Base-by-base conservation (phyloP, 2,329 filamentous ascomycete genomes). In the Taxawa tesnikishii region DNA sequence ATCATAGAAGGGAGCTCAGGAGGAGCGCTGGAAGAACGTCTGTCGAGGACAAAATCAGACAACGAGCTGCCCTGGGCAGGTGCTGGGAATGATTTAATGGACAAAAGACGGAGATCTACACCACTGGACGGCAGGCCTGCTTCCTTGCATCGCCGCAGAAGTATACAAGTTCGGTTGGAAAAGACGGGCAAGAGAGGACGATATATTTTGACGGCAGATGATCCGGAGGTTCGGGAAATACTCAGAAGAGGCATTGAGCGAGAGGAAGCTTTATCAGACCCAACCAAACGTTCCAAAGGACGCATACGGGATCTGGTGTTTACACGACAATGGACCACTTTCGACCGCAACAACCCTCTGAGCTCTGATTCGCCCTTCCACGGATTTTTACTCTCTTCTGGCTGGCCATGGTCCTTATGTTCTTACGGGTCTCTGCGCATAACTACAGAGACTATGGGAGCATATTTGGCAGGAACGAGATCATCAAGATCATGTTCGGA, bases 381-480 rank as follows among this genome's bases (percentile, higher is more conserved):
- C 49, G 82, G 82, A 17, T 87, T 87, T 85, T 82, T 47, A 81
- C 76, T 0, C 60, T 88, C 1, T 84, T 84, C 52, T 87, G 82
- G 80, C 67, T 84, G 28, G 67, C 68, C 6, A 73, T 83, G 39
- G 67, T 69, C 5, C 51, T 85, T 26, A 67, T 79, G 43, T 68
- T 84, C 36, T 46, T 79, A 19, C 75, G 75, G 48, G 73, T 82
- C 29, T 76, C 68, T 0, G 70, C 72, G 18, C 64, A 72, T 25
- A 87, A 85, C 46, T 84, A 74, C 65, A 65, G 66, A 38, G 60
- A 62, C n/a, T 68, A 78, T 42, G 81, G 81, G 19, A 81, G 67
- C 34, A 65, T 76, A 1, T 63, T 85, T 28, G 81, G 79, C 2
- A 69, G 65, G 3, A 80, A 80, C 43, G 78, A 84, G 48, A 81